Evolutionary conservation across 2,329 filamentous ascomycete genomes (phyloP).

Genomic region (Dothistroma pini): DNA sequence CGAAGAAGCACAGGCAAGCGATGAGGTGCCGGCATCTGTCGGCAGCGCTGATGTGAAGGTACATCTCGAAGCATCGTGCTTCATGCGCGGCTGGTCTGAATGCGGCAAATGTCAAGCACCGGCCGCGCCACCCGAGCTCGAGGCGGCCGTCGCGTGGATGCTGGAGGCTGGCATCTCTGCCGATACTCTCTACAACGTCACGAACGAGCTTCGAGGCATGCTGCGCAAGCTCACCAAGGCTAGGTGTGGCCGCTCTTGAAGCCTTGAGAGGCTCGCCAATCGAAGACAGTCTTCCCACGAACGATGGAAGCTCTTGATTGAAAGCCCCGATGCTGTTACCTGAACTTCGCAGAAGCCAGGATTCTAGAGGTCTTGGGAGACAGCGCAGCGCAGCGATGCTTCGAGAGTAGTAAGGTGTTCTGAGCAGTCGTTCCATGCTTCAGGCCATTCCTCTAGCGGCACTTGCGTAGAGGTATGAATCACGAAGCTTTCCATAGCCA

Average conservation of each 20-base stretch:
- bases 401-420: neutral
- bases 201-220: neutral
- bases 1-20: neutral
- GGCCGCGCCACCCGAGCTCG: neutral
- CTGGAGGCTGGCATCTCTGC: neutral
- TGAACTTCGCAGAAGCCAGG: neutral
- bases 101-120: conserved; percentile 4
- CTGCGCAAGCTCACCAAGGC: neutral
- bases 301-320: neutral
- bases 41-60: conserved; percentile 1
- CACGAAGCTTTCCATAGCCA: neutral
- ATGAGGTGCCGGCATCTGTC: neutral
- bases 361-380: neutral
- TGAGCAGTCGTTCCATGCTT: neutral
- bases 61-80: conserved; percentile 8
- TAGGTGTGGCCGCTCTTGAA: neutral
- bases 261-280: neutral
- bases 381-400: neutral
- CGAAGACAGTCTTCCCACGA: neutral
- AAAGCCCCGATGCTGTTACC: too few species aligned
- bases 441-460: neutral
- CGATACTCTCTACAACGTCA: neutral
- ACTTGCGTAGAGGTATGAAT: neutral
- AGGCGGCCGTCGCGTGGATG: neutral
- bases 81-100: conserved; percentile 12